phyloP scores from a whole-genome alignment of 2,329 filamentous ascomycete genomes.

The Graphiopsis chlorocephala region DNA sequence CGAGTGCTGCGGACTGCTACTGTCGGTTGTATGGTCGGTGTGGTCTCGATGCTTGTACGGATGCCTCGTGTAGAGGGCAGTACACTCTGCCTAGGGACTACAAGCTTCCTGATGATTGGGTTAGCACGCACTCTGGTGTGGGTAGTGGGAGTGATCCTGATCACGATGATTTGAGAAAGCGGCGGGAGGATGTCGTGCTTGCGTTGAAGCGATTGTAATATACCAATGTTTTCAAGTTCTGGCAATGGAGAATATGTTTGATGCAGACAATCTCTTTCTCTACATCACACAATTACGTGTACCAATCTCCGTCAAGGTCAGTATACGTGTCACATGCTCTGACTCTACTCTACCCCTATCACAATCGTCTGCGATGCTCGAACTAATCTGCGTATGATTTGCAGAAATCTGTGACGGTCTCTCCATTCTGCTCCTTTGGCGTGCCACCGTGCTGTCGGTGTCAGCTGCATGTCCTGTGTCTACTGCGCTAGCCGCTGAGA shows the following conservation, averaged over 20 bases:
- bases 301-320: not conserved
- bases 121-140: not conserved
- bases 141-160: not conserved
- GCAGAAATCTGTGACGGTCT: too few species aligned
- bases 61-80: conserved; percentile 39
- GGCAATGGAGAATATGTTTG: not conserved
- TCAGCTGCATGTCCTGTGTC: too few species aligned
- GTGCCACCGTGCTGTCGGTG: too few species aligned
- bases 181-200: not conserved
- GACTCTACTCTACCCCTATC: too few species aligned
- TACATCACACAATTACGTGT: not conserved
- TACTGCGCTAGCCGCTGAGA: too few species aligned
- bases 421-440: too few species aligned
- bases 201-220: not conserved
- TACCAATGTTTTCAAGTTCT: not conserved
- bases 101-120: conserved; percentile 32
- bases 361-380: too few species aligned
- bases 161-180: conserved; percentile 4
- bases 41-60: conserved; percentile 27
- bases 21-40: conserved; percentile 46
- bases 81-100: conserved; percentile 40
- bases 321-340: too few species aligned
- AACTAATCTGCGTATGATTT: too few species aligned
- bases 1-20: conserved; percentile 43
- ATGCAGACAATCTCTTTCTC: not conserved